Evolutionary conservation across 1,284 basidiomycete species (phyloP).

Genomic region (Malassezia pachydermatis): DNA sequence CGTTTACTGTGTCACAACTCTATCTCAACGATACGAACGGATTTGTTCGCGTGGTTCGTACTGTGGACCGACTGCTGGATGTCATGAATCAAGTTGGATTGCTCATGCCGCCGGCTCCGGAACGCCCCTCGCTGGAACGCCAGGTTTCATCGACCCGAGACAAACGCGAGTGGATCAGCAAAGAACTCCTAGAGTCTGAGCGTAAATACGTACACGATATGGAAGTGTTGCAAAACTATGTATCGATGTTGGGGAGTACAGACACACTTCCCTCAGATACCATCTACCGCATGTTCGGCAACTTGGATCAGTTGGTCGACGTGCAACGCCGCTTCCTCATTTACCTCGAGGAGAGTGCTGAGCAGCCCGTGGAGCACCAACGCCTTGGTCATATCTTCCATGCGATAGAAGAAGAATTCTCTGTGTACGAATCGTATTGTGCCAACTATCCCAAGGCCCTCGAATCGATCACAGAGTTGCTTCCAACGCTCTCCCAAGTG

Average conservation of each 20-base stretch:
- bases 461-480: slow-evolving; percentile 62
- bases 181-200: slow-evolving; percentile 84
- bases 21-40: slow-evolving; percentile 85
- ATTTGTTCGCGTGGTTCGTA: slow-evolving; percentile 82
- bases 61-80: slow-evolving; percentile 77
- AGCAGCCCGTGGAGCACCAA: slow-evolving; percentile 58
- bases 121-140: slow-evolving; percentile 48
- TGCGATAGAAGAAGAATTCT: slow-evolving; percentile 65
- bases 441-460: slow-evolving; percentile 64
- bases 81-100: slow-evolving; percentile 66
- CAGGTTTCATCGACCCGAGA: slow-evolving; percentile 48
- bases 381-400: slow-evolving; percentile 50
- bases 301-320: slow-evolving; percentile 86
- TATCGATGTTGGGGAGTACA: slow-evolving; percentile 58
- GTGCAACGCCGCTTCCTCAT: slow-evolving; percentile 95
- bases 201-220: slow-evolving; percentile 96
- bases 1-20: slow-evolving; percentile 60
- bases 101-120: slow-evolving; percentile 33
- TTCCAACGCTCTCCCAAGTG: slow-evolving; percentile 26
- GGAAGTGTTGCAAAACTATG: slow-evolving; percentile 64
- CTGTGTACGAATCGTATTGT: slow-evolving; percentile 84
- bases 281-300: slow-evolving; percentile 88
- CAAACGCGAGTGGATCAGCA: slow-evolving; percentile 66
- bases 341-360: slow-evolving; percentile 58
- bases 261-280: slow-evolving; percentile 85